Base-by-base conservation (phyloP, 345 rosid genomes). In the Kernera saxatilis region DNA sequence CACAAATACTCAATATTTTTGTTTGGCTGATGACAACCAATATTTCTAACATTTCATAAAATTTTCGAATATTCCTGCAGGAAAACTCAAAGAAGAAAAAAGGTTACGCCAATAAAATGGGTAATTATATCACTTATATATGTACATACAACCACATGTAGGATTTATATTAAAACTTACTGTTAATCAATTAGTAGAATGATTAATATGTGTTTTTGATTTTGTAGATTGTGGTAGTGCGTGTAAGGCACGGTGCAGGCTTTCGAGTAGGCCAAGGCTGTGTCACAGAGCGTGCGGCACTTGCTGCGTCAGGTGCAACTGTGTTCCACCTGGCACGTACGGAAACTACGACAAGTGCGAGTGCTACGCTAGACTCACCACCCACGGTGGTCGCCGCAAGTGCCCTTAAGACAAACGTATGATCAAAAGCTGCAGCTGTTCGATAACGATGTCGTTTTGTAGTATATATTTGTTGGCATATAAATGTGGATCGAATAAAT, bases 211-310 rank as follows among this genome's bases (percentile, higher is more conserved):
- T 43, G 4, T 43, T n/a, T 46, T 46, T n/a, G 10, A 50, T n/a
- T 58, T n/a, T 58, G 14, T 72, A 86, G 97, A 90, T 54, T 88
- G 97, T 48, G 83, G 74, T 0, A 70, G 44, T 32, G 90, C 90
- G 4, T 92, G 98, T 69, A 32, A 2, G 4, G 87, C 69, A 2
- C 81, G 98, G 79, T 92, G 94, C 78, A 80, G 41, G 35, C 69
- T 79, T 36, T 76, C 98, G 4, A 82, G 87, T 1, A 82, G 94
- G 77, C 92, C 82, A 5, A 66, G 27, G 0, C 72, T 86, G 0
- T 92, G 96, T 78, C 79, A 84, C 36, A 74, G 89, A 57, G 98
- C 92, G 7, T 89, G 98, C 21, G 88, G 92, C 33, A 86, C 85
- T 14, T 89, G 96, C 43, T 89, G 95, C 61, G 71, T 72, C 0